Evolutionary conservation across 148 eudicot species (phyloP).

Genomic region (Rhododendron molle): DNA sequence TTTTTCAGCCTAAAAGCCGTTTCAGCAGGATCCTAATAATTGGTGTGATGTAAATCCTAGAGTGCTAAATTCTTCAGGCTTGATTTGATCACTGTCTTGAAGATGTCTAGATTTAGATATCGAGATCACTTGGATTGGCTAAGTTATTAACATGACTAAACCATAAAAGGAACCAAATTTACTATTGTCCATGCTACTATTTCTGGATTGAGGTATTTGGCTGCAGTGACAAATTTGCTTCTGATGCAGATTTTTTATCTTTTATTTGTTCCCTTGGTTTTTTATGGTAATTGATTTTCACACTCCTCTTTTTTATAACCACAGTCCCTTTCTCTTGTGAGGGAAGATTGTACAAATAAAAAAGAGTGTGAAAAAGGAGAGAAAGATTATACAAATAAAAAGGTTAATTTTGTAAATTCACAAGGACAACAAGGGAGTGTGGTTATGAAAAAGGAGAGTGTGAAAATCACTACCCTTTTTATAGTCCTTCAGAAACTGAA

Average conservation of each 20-base stretch:
- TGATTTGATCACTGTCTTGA: background rate
- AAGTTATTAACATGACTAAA: background rate
- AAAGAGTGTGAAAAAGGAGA: no score
- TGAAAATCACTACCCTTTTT: background rate
- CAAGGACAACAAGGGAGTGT: background rate
- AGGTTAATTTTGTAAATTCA: background rate
- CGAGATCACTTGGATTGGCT: background rate
- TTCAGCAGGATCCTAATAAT: background rate
- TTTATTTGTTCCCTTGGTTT: background rate
- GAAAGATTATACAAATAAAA: no score
- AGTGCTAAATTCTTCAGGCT: background rate
- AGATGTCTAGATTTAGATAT: background rate
- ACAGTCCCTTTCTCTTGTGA: background rate
- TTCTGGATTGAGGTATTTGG: constrained; percentile 6
- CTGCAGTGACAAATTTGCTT: constrained; percentile 2
- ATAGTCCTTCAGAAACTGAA: background rate
- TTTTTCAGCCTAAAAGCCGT: background rate
- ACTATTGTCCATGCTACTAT: background rate
- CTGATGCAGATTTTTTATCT: background rate
- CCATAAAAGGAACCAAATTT: background rate
- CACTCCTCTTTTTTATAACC: background rate
- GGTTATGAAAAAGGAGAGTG: background rate
- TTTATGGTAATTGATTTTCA: no score
- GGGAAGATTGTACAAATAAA: no score
- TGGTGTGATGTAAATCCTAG: background rate